Evolutionary conservation across 2,329 filamentous ascomycete genomes (phyloP).

Genomic region (Lachnellula subtilissima): DNA sequence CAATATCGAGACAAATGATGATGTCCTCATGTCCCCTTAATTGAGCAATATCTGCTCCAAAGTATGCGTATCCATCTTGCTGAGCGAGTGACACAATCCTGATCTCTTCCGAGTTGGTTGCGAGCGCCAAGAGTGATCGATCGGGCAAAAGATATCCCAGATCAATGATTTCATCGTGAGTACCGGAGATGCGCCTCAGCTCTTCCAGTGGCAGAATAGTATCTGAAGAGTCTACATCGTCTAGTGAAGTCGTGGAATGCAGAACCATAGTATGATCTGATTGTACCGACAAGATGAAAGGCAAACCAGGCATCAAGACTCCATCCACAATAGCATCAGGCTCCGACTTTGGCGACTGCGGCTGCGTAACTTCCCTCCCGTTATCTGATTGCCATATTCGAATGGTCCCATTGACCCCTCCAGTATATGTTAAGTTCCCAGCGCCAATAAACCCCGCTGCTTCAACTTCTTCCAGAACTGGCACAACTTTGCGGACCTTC

Average conservation of each 20-base stretch:
- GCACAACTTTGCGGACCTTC: constrained; percentile 76
- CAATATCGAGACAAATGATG: constrained; percentile 87
- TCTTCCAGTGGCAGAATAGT: constrained; percentile 33
- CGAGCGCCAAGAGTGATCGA: constrained; percentile 77
- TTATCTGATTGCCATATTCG: constrained; percentile 77
- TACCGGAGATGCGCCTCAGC: constrained; percentile 82
- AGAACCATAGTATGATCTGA: constrained; percentile 83
- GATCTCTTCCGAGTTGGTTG: constrained; percentile 92
- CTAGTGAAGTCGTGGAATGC: constrained; percentile 52
- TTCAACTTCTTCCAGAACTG: constrained; percentile 81
- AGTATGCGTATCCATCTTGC: constrained; percentile 48
- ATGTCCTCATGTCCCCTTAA: constrained; percentile 93
- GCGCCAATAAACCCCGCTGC: constrained; percentile 71
- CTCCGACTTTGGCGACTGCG: constrained; percentile 59
- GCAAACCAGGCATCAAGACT: constrained; percentile 59
- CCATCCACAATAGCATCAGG: constrained; percentile 67
- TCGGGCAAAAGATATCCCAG: constrained; percentile 79
- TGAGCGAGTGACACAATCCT: constrained; percentile 70
- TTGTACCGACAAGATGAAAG: constrained; percentile 76
- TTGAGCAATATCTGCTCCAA: constrained; percentile 82
- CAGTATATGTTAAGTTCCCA: constrained; percentile 73
- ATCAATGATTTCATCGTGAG: constrained; percentile 97
- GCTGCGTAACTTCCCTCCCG: constrained; percentile 72
- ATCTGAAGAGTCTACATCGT: constrained; percentile 31
- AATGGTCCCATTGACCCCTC: constrained; percentile 75